Conservation (phyloP, 805 yeast genomes). For the Ogataea degrootiae region DNA sequence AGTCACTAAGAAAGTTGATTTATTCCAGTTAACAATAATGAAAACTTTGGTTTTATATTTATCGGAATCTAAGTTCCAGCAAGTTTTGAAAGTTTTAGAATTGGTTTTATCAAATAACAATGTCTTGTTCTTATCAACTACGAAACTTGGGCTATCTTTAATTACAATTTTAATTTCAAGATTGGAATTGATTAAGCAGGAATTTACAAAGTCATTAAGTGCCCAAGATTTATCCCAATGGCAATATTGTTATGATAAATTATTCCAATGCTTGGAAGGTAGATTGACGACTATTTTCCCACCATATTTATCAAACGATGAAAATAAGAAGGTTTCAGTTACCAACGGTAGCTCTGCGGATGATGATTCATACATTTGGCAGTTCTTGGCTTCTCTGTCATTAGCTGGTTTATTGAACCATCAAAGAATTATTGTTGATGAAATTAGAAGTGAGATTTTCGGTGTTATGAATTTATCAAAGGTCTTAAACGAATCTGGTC, state of each 20-base stretch:
- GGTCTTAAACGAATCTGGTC: conserved; percentile 29
- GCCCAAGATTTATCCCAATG: conserved; percentile 62
- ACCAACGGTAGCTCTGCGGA: conserved; percentile 8
- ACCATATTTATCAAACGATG: conserved; percentile 41
- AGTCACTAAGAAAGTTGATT: conserved; percentile 57
- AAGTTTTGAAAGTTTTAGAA: conserved; percentile 71
- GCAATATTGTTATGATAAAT: conserved; percentile 75
- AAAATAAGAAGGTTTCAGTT: conserved; percentile 28
- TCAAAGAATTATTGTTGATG: conserved; percentile 91
- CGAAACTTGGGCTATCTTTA: conserved; percentile 79
- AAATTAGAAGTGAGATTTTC: conserved; percentile 87
- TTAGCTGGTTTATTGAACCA: conserved; percentile 86
- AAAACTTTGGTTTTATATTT: conserved; percentile 80
- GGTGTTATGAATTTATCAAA: conserved; percentile 80
- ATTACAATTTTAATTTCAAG: conserved; percentile 88
- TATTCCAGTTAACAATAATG: conserved; percentile 75
- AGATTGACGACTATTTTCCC: conserved; percentile 80
- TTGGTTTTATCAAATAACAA: conserved; percentile 67
- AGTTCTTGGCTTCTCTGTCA: conserved; percentile 89
- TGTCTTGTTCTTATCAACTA: conserved; percentile 60
- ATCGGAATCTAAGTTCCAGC: conserved; percentile 74
- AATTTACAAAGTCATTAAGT: conserved; percentile 44
- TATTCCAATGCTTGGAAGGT: conserved; percentile 76
- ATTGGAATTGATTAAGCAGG: conserved; percentile 88
- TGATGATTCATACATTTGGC: conserved; percentile 93